Conservation (phyloP, 345 rosid species). For the Tarenaya hassleriana region DNA sequence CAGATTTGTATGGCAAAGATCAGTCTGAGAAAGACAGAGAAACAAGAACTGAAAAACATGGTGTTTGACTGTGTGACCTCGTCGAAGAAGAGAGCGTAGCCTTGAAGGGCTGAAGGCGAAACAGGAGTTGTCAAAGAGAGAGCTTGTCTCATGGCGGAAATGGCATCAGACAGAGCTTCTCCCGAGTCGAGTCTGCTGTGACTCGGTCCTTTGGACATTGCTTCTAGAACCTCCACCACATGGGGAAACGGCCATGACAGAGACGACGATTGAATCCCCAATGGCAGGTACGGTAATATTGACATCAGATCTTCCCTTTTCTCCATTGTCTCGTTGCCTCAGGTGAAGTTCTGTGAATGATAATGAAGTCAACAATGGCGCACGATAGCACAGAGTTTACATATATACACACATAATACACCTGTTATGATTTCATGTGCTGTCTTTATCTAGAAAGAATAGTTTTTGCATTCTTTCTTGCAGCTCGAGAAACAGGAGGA, state of each 20-base stretch:
- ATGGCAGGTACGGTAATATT: conserved; percentile 45
- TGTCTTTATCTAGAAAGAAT: conserved; percentile 11
- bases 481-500: conserved; percentile 12
- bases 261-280: conserved; percentile 33
- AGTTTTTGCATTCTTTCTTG: conserved; percentile 13
- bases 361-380: neutral
- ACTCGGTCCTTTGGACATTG: conserved; percentile 52
- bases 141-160: conserved; percentile 44
- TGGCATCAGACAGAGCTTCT: conserved; percentile 38
- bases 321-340: conserved; percentile 35
- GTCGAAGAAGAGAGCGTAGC: conserved; percentile 63
- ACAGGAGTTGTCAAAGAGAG: conserved; percentile 38
- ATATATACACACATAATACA: neutral
- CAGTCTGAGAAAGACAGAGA: neutral
- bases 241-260: conserved; percentile 56
- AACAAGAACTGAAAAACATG: neutral
- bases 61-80: conserved; percentile 30
- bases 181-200: conserved; percentile 56
- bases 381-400: neutral
- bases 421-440: neutral
- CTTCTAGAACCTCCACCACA: conserved; percentile 44
- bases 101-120: conserved; percentile 35
- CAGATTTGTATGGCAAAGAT: neutral
- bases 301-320: conserved; percentile 47
- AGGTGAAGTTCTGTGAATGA: neutral